Base-by-base conservation (phyloP, 192 early-diverging fungal species). In the Podila verticillata region DNA sequence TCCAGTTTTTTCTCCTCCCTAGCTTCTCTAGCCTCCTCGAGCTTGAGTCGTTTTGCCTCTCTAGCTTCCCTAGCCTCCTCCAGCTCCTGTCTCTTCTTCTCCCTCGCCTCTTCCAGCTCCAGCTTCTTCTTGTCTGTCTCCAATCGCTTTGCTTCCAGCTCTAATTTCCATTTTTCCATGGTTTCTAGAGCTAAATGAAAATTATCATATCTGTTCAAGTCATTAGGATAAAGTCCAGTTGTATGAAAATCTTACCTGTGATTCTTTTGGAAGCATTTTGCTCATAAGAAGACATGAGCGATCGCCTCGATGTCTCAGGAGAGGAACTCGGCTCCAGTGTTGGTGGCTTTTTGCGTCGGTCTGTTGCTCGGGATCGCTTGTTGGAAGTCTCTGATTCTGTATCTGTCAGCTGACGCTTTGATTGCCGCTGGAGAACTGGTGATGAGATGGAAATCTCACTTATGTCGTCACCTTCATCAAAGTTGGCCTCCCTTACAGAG, bases 1-100 rank as follows among this genome's bases (percentile, higher is more conserved):
- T 70, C 58, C 3, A 62, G 28, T 56, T 47, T 63, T 5, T 60
- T 31, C 4, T 47, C 13, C 68, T 70, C 68, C 34, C 48, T n/a
- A 19, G 62, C 57, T 7, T 49, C 13, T 24, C 6, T 57, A 13
- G 26, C 12, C 58, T 61, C 39, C 58, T 70, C 58, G 44, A 31
- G 9, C 44, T 65, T 39, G 5, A 29, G 19, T 49, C 51, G 4
- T 24, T 39, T 29, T 20, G 48, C 48, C 15, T 48, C 48, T 20
- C 48, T 48, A 20, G 48, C 48, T 30, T 48, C 48, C 10, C 48
- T 48, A 9, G 48, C 48, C 30, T 58, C 30, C 34, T 58, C 67
- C 57, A 61, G n/a, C 1, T 70, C 57, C 59, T 35, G 20, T 26
- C 26, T 63, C 32, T 22, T 34, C 10, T 5, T 17, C 59, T 70